Evolutionary conservation across 805 yeast genomes (phyloP).

Genomic region (Debaryomyces prosopidis): DNA sequence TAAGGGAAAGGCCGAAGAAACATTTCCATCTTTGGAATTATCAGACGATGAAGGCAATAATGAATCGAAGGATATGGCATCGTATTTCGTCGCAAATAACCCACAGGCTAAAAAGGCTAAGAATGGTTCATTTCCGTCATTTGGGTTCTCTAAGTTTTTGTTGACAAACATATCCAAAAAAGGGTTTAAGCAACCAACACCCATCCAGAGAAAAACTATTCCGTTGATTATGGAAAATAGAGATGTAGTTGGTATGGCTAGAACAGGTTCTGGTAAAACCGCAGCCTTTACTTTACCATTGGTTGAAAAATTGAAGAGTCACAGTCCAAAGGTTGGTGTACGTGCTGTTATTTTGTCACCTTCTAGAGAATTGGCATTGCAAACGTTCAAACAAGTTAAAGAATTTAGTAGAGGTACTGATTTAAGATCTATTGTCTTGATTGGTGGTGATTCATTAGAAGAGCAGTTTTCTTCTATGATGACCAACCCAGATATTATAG

Average conservation of each 20-base stretch:
- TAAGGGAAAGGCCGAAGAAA: slow-evolving; percentile 21
- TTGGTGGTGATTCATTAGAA: slow-evolving; percentile 98
- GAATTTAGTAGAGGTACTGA: slow-evolving; percentile 87
- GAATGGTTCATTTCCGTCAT: slow-evolving; percentile 83
- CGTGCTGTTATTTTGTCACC: slow-evolving; percentile 91
- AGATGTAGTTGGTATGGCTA: slow-evolving; percentile 99
- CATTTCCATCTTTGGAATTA: slow-evolving; percentile 54
- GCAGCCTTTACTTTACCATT: slow-evolving; percentile 94
- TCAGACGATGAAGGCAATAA: slow-evolving; percentile 49
- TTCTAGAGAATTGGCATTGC: slow-evolving; percentile 93
- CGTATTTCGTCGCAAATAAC: slow-evolving; percentile 40
- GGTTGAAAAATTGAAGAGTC: slow-evolving; percentile 79
- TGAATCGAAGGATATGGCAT: slow-evolving; percentile 24
- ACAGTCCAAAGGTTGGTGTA: slow-evolving; percentile 83
- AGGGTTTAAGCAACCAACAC: slow-evolving; percentile 95
- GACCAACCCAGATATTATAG: slow-evolving; percentile 89
- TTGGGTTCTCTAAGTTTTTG: slow-evolving; percentile 78
- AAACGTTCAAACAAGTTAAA: slow-evolving; percentile 83
- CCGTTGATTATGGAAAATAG: slow-evolving; percentile 84
- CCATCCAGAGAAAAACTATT: slow-evolving; percentile 94
- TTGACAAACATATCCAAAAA: slow-evolving; percentile 71
- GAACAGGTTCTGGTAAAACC: slow-evolving; percentile 99
- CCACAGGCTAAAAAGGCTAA: slow-evolving; percentile 59
- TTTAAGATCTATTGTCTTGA: slow-evolving; percentile 73
- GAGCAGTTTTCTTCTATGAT: slow-evolving; percentile 93